phyloP scores from a whole-genome alignment of 2,329 filamentous ascomycete species.

The Aspergillus sp. region DNA sequence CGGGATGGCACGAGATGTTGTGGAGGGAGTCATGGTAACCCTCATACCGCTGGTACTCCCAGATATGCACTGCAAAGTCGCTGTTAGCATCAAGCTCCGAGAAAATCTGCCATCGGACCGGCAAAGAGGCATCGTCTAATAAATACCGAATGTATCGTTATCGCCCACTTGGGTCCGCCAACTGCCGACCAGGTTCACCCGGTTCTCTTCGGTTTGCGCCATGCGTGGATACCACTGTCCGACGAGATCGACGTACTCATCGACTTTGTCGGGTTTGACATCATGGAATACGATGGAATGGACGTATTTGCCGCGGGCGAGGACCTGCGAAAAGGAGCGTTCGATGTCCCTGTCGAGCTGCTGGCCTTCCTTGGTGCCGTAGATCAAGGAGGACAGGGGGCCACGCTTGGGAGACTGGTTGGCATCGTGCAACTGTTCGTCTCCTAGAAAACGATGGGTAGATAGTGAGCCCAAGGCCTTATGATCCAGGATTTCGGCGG shows the following conservation, averaged over 20 bases:
- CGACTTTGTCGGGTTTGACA: constrained; percentile 91
- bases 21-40: constrained; percentile 93
- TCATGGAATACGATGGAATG: constrained; percentile 97
- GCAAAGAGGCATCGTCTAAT: background rate
- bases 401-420: constrained; percentile 64
- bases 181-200: constrained; percentile 93
- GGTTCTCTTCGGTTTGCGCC: constrained; percentile 80
- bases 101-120: constrained; percentile 2
- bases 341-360: constrained; percentile 95
- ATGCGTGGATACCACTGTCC: constrained; percentile 90
- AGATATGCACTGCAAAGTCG: constrained; percentile 79
- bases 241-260: constrained; percentile 88
- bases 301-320: constrained; percentile 95
- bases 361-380: constrained; percentile 92
- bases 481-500: constrained; percentile 40
- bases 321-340: constrained; percentile 89
- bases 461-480: constrained; percentile 62
- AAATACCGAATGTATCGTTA: constrained; percentile 89
- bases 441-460: constrained; percentile 50
- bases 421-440: constrained; percentile 61
- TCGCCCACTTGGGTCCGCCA: constrained; percentile 98
- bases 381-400: constrained; percentile 83
- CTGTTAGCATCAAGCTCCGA: constrained; percentile 27
- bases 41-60: constrained; percentile 97
- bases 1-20: constrained; percentile 77